Evolutionary conservation across 208 protist genomes (phyloP).

Genomic region (Naegleria gruberi): DNA sequence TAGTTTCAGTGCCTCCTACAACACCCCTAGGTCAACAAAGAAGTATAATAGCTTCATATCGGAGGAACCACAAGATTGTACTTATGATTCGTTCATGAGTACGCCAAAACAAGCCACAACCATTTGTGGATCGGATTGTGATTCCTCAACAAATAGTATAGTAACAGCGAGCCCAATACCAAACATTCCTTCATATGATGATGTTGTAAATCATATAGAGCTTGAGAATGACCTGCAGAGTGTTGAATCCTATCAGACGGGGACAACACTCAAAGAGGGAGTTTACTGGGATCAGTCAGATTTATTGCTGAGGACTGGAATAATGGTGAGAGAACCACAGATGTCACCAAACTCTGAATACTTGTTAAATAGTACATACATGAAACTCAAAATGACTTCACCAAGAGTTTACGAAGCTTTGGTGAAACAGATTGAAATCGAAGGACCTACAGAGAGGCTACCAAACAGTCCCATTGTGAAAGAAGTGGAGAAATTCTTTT

Average conservation of each 20-base stretch:
- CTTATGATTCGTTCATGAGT: too few relatives aligned
- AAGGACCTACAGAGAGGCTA: not conserved
- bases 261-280: not conserved
- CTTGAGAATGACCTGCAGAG: not conserved
- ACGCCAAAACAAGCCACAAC: too few relatives aligned
- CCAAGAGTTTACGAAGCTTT: not conserved
- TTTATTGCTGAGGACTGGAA: not conserved
- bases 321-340: not conserved
- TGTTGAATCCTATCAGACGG: not conserved
- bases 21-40: too few relatives aligned
- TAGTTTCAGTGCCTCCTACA: not conserved
- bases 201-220: not conserved
- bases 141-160: not conserved
- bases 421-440: not conserved
- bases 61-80: too few relatives aligned
- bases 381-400: not conserved
- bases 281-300: not conserved
- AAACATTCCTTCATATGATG: not conserved
- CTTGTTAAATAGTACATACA: not conserved
- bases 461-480: not conserved
- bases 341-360: not conserved
- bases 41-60: too few relatives aligned
- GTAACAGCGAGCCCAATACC: not conserved
- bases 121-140: too few relatives aligned
- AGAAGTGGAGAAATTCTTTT: not conserved